phyloP scores from a whole-genome alignment of 129 eudicot species.

The Escallonia rubra region DNA sequence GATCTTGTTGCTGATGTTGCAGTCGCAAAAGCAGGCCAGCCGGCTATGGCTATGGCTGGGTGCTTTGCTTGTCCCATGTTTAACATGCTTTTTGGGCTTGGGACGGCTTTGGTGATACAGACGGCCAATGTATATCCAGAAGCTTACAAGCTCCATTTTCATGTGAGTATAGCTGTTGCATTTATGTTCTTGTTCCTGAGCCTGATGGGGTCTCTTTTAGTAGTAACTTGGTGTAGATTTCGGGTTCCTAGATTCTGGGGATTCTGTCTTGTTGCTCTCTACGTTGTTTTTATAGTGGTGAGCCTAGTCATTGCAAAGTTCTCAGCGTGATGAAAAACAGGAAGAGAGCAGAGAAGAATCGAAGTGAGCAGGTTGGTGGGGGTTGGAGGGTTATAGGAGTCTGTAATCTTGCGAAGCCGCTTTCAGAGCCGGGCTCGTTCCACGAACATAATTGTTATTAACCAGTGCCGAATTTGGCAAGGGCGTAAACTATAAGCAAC shows the following conservation, averaged over 20 bases:
- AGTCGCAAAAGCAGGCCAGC: constrained; percentile 95
- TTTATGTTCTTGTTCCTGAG: constrained; percentile 84
- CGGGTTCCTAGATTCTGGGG: constrained; percentile 98
- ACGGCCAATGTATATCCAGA: constrained; percentile 70
- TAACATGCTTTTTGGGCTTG: constrained; percentile 92
- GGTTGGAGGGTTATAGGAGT: not conserved
- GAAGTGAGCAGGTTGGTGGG: not conserved
- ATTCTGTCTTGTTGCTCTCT: constrained; percentile 88
- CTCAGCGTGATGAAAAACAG: constrained; percentile 30
- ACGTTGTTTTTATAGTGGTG: constrained; percentile 55
- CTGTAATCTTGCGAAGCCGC: no score
- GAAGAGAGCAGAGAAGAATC: not conserved
- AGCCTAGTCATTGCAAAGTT: constrained; percentile 76
- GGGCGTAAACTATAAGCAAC: no score
- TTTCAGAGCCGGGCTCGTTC: no score
- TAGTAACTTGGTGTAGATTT: constrained; percentile 83
- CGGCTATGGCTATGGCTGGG: constrained; percentile 99
- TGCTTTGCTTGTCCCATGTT: constrained; percentile 99
- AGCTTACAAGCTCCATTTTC: constrained; percentile 82
- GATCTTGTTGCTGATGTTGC: constrained; percentile 99
- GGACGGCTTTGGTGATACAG: constrained; percentile 88
- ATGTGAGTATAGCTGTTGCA: constrained; percentile 78
- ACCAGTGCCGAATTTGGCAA: no score
- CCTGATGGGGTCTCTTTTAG: constrained; percentile 88
- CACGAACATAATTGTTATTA: no score